Base-by-base conservation (phyloP, 73 alveolate genomes). In the Paramecium octaurelia region DNA sequence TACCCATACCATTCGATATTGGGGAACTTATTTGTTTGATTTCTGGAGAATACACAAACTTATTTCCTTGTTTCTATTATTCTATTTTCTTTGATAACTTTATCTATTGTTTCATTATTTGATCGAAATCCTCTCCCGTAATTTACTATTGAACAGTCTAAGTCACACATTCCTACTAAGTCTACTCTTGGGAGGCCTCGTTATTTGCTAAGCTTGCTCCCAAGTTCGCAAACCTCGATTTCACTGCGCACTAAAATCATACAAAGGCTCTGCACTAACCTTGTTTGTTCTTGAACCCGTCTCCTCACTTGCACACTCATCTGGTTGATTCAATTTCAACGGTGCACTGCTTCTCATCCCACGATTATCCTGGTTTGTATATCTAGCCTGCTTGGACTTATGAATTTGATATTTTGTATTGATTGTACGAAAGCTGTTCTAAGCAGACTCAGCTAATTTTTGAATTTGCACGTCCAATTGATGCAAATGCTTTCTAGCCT, bases 241-340 rank as follows among this genome's bases (percentile, higher is more conserved):
- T 40, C 6, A 36, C 64, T 73, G 87, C 20, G 5, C 34, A 73
- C 59, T 73, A 36, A 16, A 14, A 73, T 36, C 0, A 31, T 64
- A 24, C 11, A 54, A 4, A 40, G 6, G 6, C 35, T n/a, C 27
- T 23, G 9, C 10, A 31, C 20, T 34, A 14, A 73, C 87, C 31
- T 73, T 73, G 18, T 31, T 38, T 36, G 59, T 73, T 38, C 59
- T 73, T 73, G 87, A 40, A 73, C 87, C 75, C 6, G 76, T 80
- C 12, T 44, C 75, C 12, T 80, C 91, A 14, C 20, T 11, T 21
- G 46, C n/a, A 8, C 38, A 21, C 10, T 80, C 75, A 16, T 80
- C 75, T 23, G 46, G 46, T 31, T 48, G 6, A 44, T 24, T 12
- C 20, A 21, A 73, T 73, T 73, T 73, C 6, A 64, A 34, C 3